Evolutionary conservation across 2,329 filamentous ascomycete genomes (phyloP).

Genomic region (Ophiocordyceps polyrhachis-furcata): DNA sequence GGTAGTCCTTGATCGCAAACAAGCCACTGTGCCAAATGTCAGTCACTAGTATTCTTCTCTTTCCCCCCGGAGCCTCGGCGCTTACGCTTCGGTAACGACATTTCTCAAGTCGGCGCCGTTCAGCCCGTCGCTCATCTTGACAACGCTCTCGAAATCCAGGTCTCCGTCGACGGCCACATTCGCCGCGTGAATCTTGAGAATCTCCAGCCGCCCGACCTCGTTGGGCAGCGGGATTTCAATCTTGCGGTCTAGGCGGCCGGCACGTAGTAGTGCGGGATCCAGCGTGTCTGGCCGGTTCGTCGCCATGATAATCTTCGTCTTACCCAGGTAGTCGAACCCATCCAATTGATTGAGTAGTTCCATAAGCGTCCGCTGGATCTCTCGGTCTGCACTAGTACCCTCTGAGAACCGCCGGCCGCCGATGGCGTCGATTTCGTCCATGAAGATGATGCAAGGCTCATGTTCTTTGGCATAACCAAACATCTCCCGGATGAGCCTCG

Average conservation of each 20-base stretch:
- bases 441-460: conserved; percentile 99
- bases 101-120: conserved; percentile 97
- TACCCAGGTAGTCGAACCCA: conserved; percentile 96
- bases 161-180: conserved; percentile 82
- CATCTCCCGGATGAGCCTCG: conserved; percentile 95
- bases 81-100: conserved; percentile 95
- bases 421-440: conserved; percentile 99
- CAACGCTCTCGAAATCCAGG: conserved; percentile 95
- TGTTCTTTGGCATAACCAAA: conserved; percentile 99
- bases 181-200: conserved; percentile 89
- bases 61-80: conserved; percentile 9
- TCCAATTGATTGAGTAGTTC: conserved; percentile 96
- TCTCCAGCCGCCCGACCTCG: conserved; percentile 87
- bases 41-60: background rate
- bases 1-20: conserved; percentile 96
- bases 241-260: conserved; percentile 87
- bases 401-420: conserved; percentile 93
- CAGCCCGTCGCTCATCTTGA: conserved; percentile 98
- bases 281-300: conserved; percentile 95
- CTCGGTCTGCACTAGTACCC: conserved; percentile 89
- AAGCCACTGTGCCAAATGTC: conserved; percentile 42
- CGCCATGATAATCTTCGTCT: conserved; percentile 99
- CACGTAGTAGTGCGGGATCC: conserved; percentile 79
- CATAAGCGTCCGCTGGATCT: conserved; percentile 97
- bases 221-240: conserved; percentile 96